Evolutionary conservation across 2,329 filamentous ascomycete species (phyloP).

Genomic region (Apiospora kogelbergensis): DNA sequence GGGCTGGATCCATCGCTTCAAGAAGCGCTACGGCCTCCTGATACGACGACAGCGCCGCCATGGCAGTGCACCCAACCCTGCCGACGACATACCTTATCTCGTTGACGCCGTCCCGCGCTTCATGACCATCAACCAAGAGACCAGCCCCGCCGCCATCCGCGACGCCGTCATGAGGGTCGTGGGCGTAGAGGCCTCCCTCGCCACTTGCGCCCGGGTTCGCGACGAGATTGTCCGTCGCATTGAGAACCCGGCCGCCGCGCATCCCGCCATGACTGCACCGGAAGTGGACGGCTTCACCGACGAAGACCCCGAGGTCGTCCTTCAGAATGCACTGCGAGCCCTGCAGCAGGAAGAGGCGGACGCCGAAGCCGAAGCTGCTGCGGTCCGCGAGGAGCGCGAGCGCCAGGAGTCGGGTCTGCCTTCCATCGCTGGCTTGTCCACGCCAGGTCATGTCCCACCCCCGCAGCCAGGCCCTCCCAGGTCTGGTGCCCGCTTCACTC

Average conservation of each 20-base stretch:
- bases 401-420: conserved; percentile 43
- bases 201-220: conserved; percentile 56
- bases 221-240: conserved; percentile 54
- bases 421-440: conserved; percentile 29
- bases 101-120: conserved; percentile 60
- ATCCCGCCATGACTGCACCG: conserved; percentile 20
- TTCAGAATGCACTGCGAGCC: conserved; percentile 59
- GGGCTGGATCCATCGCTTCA: conserved; percentile 65
- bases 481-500: conserved; percentile 24
- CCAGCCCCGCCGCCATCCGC: conserved; percentile 58
- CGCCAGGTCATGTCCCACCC: conserved; percentile 9
- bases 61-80: conserved; percentile 47
- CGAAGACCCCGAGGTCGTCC: conserved; percentile 57
- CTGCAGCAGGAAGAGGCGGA: conserved; percentile 60
- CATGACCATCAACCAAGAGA: conserved; percentile 58
- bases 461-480: conserved; percentile 18
- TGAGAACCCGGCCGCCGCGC: conserved; percentile 37
- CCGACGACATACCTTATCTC: conserved; percentile 59
- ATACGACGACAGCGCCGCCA: conserved; percentile 56
- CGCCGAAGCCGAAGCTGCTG: conserved; percentile 57
- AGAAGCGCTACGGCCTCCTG: conserved; percentile 61
- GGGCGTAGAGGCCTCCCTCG: conserved; percentile 54
- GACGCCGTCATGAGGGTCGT: conserved; percentile 57
- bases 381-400: conserved; percentile 52
- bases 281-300: conserved; percentile 35